These are phyloP conservation scores for Exidia glandulosa DNA, from an alignment of 768 basidiomycete species.

Conservation along the genomic window DNA sequence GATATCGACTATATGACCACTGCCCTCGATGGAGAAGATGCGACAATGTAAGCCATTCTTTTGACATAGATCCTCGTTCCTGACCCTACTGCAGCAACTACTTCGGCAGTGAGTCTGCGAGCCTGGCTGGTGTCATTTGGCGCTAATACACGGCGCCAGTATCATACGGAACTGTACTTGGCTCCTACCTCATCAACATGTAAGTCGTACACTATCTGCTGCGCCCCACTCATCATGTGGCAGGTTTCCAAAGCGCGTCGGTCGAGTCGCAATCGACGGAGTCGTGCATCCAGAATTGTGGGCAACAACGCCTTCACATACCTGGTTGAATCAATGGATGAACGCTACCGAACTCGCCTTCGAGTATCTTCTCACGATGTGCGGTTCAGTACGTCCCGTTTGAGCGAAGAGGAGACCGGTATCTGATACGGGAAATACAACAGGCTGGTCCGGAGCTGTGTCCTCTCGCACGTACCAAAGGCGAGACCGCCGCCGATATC, in stretches of 20 bases:
- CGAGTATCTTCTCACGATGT: conserved; percentile 4
- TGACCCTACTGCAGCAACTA: conserved; percentile 5
- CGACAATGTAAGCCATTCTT: conserved; percentile 6
- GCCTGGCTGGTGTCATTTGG: background rate
- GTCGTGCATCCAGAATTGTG: conserved; percentile 7
- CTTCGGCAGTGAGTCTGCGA: conserved; percentile 1
- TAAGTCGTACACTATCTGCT: background rate
- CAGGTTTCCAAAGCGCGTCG: conserved; percentile 11
- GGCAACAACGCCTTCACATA: conserved; percentile 4
- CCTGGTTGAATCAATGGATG: conserved; percentile 4
- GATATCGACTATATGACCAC: conserved; percentile 10
- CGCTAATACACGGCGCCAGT: background rate
- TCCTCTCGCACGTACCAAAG: conserved; percentile 1
- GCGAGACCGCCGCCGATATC: conserved; percentile 1
- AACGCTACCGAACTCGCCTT: conserved; percentile 5
- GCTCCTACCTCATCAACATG: conserved; percentile 11
- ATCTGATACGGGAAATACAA: background rate
- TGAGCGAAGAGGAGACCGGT: background rate
- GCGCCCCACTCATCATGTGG: background rate
- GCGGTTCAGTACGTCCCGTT: conserved; percentile 4
- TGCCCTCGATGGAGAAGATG: conserved; percentile 7
- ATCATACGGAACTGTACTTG: conserved; percentile 10
- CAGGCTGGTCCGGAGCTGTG: conserved; percentile 6
- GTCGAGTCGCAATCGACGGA: conserved; percentile 9
- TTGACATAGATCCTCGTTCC: background rate